A percentile compares a stretch with the other conserved stretches of the same genome.
Conservation (phyloP, 2,329 filamentous ascomycete genomes). For the Pseudocercospora fijiensis region DNA sequence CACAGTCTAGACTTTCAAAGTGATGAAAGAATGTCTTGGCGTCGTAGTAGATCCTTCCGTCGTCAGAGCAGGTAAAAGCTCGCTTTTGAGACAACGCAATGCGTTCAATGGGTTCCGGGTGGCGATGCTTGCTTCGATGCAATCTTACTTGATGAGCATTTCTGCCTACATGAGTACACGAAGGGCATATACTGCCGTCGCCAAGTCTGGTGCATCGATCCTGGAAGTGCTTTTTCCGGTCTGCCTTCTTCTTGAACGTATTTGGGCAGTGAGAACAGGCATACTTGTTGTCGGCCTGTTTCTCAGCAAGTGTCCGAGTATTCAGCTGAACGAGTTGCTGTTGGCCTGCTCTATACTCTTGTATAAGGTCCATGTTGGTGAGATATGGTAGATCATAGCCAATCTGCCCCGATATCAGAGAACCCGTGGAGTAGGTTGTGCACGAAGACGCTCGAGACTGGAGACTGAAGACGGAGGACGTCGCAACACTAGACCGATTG, state of each 20-base stretch:
- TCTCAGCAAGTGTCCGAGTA: background rate
- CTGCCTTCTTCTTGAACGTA: constrained; percentile 11
- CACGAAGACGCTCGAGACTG: constrained; percentile 11
- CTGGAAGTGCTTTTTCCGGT: constrained; percentile 12
- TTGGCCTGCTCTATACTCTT: no score
- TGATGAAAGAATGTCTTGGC: constrained; percentile 11
- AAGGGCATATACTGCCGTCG: constrained; percentile 7
- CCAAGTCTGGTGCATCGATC: constrained; percentile 11
- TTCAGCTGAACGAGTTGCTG: background rate
- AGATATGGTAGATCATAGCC: background rate
- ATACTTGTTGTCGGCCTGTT: constrained; percentile 11
- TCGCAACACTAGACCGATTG: background rate
- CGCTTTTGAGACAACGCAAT: constrained; percentile 1
- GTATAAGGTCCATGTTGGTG: background rate
- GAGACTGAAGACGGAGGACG: constrained; percentile 11
- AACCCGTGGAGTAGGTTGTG: constrained; percentile 9
- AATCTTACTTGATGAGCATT: constrained; percentile 5
- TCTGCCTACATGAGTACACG: constrained; percentile 5
- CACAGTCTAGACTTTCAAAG: constrained; percentile 6
- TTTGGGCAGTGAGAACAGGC: constrained; percentile 14
- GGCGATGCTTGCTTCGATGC: constrained; percentile 7
- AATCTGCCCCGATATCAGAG: background rate
- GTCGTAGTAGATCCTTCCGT: constrained; percentile 7
- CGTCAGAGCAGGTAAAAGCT: constrained; percentile 10
- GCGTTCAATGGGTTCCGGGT: background rate